Evolutionary conservation across 768 basidiomycete genomes (phyloP), one percentile per base, ranked within the genome.

Genomic region (Favolaschia claudopus): DNA sequence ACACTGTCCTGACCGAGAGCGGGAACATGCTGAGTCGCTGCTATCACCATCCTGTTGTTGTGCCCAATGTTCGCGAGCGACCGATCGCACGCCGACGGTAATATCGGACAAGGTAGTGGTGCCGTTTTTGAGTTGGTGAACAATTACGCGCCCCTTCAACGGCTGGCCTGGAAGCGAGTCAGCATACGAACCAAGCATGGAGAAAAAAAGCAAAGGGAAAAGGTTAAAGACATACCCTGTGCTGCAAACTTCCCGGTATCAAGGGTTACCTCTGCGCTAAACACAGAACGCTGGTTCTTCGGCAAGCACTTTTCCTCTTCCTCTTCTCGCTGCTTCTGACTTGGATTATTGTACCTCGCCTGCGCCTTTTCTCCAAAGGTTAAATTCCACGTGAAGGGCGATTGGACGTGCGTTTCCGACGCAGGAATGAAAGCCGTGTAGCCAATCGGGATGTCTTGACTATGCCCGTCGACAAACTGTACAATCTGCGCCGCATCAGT

Each of bases 391-490:
- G 29, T 39, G 36, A 52, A 46, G 1, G 60, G 49, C 6, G 29
- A 20, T 20, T 37, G 17, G 3, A 28, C 2, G 2, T 9, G n/a
- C 7, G 45, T 7, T 14, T 29, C 17, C 13, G 15, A 45, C 12
- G 31, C 20, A 8, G 60, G 54, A 13, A 39, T 34, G n/a, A 62
- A 62, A 7, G 22, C 36, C 15, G 60, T 62, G 39, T 57, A 45
- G 1, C 55, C 60, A 1, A 38, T 55, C 2, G 31, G 48, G 3
- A 51, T 20, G 15, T 62, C 37, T 34, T 33, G n/a, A 1, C 5
- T 59, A 17, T 27, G 43, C 1, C 60, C 55, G 20, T 62, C 44
- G 29, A 17, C 29, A 27, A 62, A 62, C 6, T 20, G 34, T 20
- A 62, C 49, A 0, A 62, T 22, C 59, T 60, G 14, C 7, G 24